phyloP scores from a whole-genome alignment of 176 grass and related monocot genomes.

The Triticum turgidum region DNA sequence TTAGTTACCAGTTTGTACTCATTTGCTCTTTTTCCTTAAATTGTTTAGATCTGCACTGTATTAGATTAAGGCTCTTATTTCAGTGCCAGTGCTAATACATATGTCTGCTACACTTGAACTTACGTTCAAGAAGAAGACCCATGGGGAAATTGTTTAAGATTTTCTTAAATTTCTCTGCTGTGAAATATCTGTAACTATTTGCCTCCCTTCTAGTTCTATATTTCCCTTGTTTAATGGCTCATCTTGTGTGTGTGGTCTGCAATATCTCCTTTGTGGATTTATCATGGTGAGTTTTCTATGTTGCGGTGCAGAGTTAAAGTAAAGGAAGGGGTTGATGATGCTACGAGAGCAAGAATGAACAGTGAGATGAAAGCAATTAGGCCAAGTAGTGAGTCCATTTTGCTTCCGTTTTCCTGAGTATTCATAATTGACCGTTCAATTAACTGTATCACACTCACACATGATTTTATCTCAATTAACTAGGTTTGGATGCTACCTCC shows the following conservation, averaged over 20 bases:
- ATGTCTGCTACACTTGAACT: neutral
- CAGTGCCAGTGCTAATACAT: neutral
- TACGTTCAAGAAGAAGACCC: neutral
- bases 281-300: neutral
- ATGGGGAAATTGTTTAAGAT: neutral
- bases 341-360: neutral
- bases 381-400: neutral
- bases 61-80: neutral
- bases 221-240: neutral
- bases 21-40: neutral
- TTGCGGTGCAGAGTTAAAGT: neutral
- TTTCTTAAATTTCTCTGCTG: neutral
- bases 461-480: too few relatives aligned
- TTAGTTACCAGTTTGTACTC: neutral
- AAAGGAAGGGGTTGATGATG: neutral
- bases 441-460: neutral
- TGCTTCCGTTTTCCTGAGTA: neutral
- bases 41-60: neutral
- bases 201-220: neutral
- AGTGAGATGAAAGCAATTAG: neutral
- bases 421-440: neutral
- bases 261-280: neutral
- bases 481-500: too few relatives aligned
- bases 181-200: neutral
- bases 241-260: neutral